Evolutionary conservation across 768 basidiomycete genomes (phyloP).

Genomic region (Dentipellis sp.): DNA sequence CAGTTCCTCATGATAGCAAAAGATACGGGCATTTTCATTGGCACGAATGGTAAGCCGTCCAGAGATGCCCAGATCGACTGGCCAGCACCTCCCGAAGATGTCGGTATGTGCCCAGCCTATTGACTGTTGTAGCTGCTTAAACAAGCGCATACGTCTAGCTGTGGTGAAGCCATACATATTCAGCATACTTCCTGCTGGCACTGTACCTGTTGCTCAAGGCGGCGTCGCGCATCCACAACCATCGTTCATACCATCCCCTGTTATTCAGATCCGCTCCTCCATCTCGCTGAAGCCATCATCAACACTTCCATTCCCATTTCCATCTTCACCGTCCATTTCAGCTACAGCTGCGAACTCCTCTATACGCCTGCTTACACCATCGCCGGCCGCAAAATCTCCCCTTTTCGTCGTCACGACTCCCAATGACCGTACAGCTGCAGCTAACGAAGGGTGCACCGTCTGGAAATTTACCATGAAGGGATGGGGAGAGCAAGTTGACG

Average conservation of each 20-base stretch:
- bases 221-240: slow-evolving; percentile 22
- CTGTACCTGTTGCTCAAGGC: slow-evolving; percentile 30
- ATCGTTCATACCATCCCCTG: slow-evolving; percentile 42
- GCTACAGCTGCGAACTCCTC: slow-evolving; percentile 30
- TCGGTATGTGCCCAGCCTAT: slow-evolving; percentile 32
- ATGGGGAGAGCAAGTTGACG: slow-evolving; percentile 79
- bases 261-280: slow-evolving; percentile 64
- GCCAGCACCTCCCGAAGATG: slow-evolving; percentile 77
- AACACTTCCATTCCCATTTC: slow-evolving; percentile 55
- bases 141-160: slow-evolving; percentile 28
- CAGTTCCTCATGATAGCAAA: slow-evolving; percentile 2
- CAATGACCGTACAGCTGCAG: slow-evolving; percentile 53
- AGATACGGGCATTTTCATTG: slow-evolving; percentile 68
- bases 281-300: slow-evolving; percentile 55
- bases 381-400: slow-evolving; percentile 43
- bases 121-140: not conserved
- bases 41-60: slow-evolving; percentile 45
- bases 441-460: slow-evolving; percentile 65
- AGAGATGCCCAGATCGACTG: slow-evolving; percentile 50
- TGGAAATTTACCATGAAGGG: slow-evolving; percentile 68
- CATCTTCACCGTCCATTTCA: slow-evolving; percentile 17
- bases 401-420: slow-evolving; percentile 65
- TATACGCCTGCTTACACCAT: slow-evolving; percentile 57
- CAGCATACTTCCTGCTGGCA: slow-evolving; percentile 62
- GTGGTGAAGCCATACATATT: slow-evolving; percentile 73